phyloP scores from a whole-genome alignment of 179 eudicot genomes.

The Silene coronaria region DNA sequence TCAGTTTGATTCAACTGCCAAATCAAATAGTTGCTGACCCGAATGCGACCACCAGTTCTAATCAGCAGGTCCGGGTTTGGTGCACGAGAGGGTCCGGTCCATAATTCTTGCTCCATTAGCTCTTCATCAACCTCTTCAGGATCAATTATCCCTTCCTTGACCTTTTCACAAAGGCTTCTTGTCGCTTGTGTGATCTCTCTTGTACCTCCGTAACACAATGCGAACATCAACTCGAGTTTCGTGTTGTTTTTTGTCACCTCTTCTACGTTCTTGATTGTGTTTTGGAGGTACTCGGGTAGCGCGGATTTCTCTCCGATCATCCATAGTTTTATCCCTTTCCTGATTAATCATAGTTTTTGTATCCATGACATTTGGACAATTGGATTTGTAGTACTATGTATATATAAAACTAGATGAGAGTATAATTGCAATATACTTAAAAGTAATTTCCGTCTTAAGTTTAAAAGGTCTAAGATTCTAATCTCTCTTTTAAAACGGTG shows the following conservation, averaged over 20 bases:
- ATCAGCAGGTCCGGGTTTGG: slow-evolving; percentile 3
- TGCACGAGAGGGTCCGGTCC: neutral
- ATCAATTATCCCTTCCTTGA: neutral
- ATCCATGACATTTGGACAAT: too few species aligned
- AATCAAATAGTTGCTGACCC: slow-evolving; percentile 12
- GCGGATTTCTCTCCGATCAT: slow-evolving; percentile 5
- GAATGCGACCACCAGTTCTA: slow-evolving; percentile 6
- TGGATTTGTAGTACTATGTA: too few species aligned
- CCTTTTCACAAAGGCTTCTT: neutral
- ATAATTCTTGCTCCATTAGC: neutral
- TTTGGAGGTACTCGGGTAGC: neutral
- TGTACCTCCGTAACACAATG: slow-evolving; percentile 12
- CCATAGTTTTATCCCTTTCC: slow-evolving; percentile 11
- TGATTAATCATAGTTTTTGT: neutral
- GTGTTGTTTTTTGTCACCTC: slow-evolving; percentile 6
- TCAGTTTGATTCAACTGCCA: slow-evolving; percentile 12
- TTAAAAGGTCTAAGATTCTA: too few species aligned
- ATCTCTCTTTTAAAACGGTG: too few species aligned
- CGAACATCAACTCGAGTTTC: slow-evolving; percentile 7
- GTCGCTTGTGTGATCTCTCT: neutral
- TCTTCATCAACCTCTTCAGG: slow-evolving; percentile 1
- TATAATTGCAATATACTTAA: too few species aligned
- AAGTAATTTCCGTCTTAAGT: too few species aligned
- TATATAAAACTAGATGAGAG: too few species aligned
- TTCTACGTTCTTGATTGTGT: neutral